These are phyloP conservation scores for Xylaria sp. DNA, from an alignment of 2,329 filamentous ascomycete species.

Conservation along the genomic window DNA sequence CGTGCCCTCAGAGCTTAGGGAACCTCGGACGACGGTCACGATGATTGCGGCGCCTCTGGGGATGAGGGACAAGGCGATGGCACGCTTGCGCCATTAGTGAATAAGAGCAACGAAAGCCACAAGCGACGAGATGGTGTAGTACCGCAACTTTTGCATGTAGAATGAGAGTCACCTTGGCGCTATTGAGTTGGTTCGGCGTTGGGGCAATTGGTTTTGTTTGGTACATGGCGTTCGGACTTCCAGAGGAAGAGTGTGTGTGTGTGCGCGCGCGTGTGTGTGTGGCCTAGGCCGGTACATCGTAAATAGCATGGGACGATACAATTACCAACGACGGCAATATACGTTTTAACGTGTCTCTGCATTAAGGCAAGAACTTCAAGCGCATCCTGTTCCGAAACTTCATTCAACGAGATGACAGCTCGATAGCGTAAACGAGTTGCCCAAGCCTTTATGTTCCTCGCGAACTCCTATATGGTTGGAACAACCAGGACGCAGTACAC, in stretches of 20 bases:
- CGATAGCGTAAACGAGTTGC: too few species aligned
- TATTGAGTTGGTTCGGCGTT: constrained; percentile 30
- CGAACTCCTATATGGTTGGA: too few species aligned
- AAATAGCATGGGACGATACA: constrained; percentile 2
- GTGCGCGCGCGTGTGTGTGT: too few species aligned
- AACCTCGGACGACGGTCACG: constrained; percentile 21
- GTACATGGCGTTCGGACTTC: background rate
- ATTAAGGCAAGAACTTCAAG: background rate
- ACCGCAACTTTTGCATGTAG: background rate
- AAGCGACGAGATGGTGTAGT: background rate
- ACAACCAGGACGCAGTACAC: too few species aligned
- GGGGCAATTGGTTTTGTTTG: background rate
- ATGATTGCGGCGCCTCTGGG: constrained; percentile 21
- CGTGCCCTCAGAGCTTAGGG: constrained; percentile 64
- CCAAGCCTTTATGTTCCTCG: too few species aligned
- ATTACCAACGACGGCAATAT: background rate
- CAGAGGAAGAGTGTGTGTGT: background rate
- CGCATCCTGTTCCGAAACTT: too few species aligned
- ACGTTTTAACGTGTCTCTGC: background rate
- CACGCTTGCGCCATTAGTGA: background rate
- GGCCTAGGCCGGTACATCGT: constrained; percentile 11
- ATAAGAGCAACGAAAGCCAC: background rate
- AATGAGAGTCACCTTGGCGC: constrained; percentile 8
- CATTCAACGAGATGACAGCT: too few species aligned
- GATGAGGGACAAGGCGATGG: constrained; percentile 7